Conservation (phyloP, 2,329 filamentous ascomycete genomes). For the Colletotrichum higginsianum region DNA sequence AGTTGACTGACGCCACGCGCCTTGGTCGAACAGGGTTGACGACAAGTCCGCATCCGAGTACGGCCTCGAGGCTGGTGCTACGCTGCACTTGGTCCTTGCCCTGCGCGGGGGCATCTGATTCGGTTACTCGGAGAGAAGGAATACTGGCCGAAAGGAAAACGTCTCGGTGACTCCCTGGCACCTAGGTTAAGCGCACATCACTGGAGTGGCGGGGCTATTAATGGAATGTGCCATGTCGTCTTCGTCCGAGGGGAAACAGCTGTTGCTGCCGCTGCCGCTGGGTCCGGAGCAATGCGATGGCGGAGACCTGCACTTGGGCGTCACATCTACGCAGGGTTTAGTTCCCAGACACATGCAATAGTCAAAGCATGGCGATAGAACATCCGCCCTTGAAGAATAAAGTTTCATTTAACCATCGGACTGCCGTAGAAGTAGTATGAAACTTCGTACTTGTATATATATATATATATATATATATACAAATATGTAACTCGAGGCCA, state of each 20-base stretch:
- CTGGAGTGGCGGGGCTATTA: background rate
- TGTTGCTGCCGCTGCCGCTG: background rate
- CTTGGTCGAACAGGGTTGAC: constrained; percentile 77
- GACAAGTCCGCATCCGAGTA: constrained; percentile 96
- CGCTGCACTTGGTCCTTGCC: constrained; percentile 94
- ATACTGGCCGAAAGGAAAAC: background rate
- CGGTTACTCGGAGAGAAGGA: background rate
- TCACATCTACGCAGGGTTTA: background rate
- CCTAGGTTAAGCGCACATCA: background rate
- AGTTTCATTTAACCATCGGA: background rate
- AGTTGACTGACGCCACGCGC: constrained; percentile 6
- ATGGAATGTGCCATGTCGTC: background rate
- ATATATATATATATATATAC: no score
- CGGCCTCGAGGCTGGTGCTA: constrained; percentile 90
- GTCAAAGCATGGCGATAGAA: background rate
- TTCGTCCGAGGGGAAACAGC: background rate
- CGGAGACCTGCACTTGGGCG: background rate
- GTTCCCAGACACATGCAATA: background rate
- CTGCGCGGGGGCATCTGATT: constrained; percentile 79
- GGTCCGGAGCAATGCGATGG: background rate
- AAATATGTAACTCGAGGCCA: background rate
- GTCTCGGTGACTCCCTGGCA: background rate
- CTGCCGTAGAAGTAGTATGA: background rate
- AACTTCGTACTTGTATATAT: no score
- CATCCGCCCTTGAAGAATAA: background rate